Evolutionary conservation across 2,329 filamentous ascomycete genomes (phyloP).

Genomic region (Graphium sp.): DNA sequence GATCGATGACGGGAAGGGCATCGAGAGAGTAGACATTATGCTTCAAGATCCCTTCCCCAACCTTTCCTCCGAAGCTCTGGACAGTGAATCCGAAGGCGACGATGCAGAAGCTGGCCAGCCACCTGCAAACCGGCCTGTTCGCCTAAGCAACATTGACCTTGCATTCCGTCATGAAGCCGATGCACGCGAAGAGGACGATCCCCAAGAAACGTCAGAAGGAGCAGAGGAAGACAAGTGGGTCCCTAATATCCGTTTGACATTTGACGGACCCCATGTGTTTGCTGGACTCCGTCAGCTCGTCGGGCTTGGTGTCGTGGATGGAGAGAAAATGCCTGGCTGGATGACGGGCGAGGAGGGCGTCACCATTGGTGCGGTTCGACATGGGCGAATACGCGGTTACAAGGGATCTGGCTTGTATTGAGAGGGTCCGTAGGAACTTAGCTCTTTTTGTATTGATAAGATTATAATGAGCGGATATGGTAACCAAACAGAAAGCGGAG

Average conservation of each 20-base stretch:
- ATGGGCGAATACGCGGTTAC: constrained; percentile 45
- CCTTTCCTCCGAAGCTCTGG: too few species aligned
- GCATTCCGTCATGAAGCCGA: constrained; percentile 15
- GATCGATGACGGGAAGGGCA: constrained; percentile 38
- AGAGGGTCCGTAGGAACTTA: too few species aligned
- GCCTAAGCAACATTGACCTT: constrained; percentile 18
- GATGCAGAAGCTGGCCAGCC: too few species aligned
- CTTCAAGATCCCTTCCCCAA: constrained; percentile 40
- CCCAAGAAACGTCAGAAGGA: constrained; percentile 9
- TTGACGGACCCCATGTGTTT: constrained; percentile 66
- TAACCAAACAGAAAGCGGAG: too few species aligned
- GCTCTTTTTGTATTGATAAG: too few species aligned
- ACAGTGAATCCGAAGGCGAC: too few species aligned
- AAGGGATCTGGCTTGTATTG: constrained; percentile 38
- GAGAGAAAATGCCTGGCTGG: constrained; percentile 71
- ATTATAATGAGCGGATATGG: too few species aligned
- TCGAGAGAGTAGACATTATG: constrained; percentile 43
- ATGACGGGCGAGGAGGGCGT: constrained; percentile 79
- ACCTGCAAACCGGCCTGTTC: too few species aligned
- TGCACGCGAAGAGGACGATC: constrained; percentile 13
- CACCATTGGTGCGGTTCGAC: constrained; percentile 51
- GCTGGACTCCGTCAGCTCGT: constrained; percentile 64
- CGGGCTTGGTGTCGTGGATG: constrained; percentile 59
- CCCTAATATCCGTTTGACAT: constrained; percentile 39
- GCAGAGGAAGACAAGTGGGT: constrained; percentile 12